These are phyloP conservation scores for Chrysochromulina parva DNA, from an alignment of 78 protist species.

Conservation along the genomic window DNA sequence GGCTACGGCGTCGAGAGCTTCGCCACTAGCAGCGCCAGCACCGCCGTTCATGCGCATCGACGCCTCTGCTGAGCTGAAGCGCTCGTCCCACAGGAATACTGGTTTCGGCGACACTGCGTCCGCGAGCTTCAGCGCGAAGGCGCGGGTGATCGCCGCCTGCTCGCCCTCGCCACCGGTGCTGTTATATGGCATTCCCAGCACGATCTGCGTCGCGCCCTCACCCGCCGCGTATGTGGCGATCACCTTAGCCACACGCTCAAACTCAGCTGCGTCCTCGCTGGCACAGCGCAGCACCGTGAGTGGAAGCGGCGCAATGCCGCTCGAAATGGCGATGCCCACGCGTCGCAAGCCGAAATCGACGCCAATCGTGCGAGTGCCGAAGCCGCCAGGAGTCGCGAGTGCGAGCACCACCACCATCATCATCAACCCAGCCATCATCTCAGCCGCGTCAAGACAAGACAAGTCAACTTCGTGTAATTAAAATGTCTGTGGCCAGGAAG, in stretches of 20 bases:
- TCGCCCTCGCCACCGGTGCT: background rate
- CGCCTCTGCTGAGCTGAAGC: conserved; percentile 2
- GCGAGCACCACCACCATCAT: too few species aligned
- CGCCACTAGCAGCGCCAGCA: background rate
- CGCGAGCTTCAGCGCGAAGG: background rate
- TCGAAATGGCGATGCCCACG: background rate
- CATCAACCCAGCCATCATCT: too few species aligned
- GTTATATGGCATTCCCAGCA: background rate
- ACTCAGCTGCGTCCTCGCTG: background rate
- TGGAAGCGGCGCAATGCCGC: background rate
- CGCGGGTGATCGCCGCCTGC: background rate
- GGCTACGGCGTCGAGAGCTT: background rate
- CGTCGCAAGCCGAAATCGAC: conserved; percentile 9
- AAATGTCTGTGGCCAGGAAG: too few species aligned
- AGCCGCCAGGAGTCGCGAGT: background rate
- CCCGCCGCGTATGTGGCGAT: background rate
- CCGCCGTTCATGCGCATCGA: background rate
- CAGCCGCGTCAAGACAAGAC: too few species aligned
- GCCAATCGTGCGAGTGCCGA: conserved; percentile 15
- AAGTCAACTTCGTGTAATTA: too few species aligned
- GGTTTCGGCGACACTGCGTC: background rate
- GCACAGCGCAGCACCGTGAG: background rate
- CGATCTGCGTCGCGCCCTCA: background rate
- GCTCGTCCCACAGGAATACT: conserved; percentile 3
- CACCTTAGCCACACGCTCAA: background rate